A percentile compares a stretch with the other conserved stretches of the same genome.
Evolutionary conservation across 345 rosid genomes (phyloP).

Genomic region (Leavenworthia alabamica): DNA sequence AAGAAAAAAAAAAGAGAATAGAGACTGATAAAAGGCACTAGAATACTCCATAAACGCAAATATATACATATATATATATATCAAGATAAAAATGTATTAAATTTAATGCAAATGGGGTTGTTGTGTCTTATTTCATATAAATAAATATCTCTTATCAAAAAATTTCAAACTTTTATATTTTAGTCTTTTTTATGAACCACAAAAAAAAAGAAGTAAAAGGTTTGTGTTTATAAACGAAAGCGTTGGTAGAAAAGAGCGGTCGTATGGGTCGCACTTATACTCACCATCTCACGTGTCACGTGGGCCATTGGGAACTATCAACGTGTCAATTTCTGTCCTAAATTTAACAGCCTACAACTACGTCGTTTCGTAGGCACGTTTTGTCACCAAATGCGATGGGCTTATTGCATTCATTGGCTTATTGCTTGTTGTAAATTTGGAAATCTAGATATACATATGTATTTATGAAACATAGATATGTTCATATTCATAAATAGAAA

Average conservation of each 20-base stretch:
- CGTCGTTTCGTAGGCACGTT: conserved; percentile 10
- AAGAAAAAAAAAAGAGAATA: neutral
- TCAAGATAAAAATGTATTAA: neutral
- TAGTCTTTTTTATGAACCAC: too few species aligned
- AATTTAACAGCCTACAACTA: neutral
- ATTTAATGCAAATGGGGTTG: conserved; percentile 3
- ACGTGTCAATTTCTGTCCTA: conserved; percentile 13
- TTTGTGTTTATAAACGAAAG: neutral
- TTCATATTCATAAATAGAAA: neutral
- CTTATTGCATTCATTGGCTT: neutral
- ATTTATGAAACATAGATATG: neutral
- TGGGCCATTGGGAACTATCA: conserved; percentile 1
- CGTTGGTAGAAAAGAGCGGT: neutral
- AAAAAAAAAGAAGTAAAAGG: neutral
- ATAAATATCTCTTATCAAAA: too few species aligned
- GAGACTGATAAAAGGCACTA: conserved; percentile 22
- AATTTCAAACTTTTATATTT: too few species aligned
- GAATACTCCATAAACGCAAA: neutral
- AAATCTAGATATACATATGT: neutral
- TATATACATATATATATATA: neutral
- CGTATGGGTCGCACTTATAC: conserved; percentile 16
- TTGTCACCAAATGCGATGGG: neutral
- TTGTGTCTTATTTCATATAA: neutral
- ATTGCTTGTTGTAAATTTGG: neutral
- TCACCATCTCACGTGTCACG: conserved; percentile 18